Evolutionary conservation across 257 asterid genomes (phyloP), one percentile per base, ranked within the genome.

Genomic region (Pogostemon cablin): DNA sequence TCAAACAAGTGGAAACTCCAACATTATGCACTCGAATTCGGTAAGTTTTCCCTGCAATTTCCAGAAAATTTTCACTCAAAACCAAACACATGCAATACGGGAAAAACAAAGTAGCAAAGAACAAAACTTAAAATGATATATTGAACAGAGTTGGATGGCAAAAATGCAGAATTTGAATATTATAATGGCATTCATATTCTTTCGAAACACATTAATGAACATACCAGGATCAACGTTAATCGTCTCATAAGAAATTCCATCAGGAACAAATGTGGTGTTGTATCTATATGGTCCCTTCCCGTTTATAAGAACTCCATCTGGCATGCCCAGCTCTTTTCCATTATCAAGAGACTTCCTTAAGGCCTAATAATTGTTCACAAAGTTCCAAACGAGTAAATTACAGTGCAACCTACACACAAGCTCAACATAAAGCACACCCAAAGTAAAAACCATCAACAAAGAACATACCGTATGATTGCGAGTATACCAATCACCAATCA

Each of bases 401-500:
- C 35, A 10, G 41, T 34, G 63, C 43, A 35, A 35, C 35, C 20
- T 57, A 57, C 3, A 34, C 63, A 2, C 42, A 4, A 57, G 43
- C 42, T 34, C 63, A 57, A 35, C 10, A 57, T 5, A 9, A 34
- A 0, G 3, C 7, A 2, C 3, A 5, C 10, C 48, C 5, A 7
- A 7, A 25, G 32, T 25, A 25, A 10, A 57, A 20, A 55, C 11
- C 61, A 25, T 4, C 62, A 8, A 10, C 6, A 57, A 35, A 34
- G 63, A 38, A 57, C 63, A 35, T 35, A 57, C 63, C 44, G 63
- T 57, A 8, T 57, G 63, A 11, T 34, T 57, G 17, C 43, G 63
- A 35, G 63, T 57, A 57, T 34, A 57, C 63, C 63, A 57, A 57
- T 57, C 63, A 57, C 63, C 63, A 34, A 57, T 34, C 63, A 10